Evolutionary conservation across 2,329 filamentous ascomycete species (phyloP), one percentile per base, ranked within the genome.

Genomic region (Hypomyces rosellus): DNA sequence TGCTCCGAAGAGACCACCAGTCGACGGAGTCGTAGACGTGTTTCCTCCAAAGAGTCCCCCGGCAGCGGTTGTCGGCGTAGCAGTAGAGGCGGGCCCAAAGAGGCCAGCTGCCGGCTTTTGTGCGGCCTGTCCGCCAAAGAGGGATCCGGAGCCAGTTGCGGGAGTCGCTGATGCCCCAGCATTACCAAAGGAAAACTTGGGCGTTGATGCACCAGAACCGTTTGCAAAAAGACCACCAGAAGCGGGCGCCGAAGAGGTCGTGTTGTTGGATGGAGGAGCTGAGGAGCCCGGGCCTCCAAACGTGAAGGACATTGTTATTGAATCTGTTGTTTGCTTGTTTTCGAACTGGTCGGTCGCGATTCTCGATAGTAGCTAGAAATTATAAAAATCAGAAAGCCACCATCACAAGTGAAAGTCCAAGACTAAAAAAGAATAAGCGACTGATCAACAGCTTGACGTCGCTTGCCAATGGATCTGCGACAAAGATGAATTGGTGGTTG

Each of bases 181-280:
- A 16, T 55, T 59, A 34, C 68, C 69, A 53, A 78, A 78, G 9
- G 69, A 68, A 59, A 77, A 75, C 8, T 56, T 52, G 20, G 72
- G 58, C 20, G 66, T 55, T 38, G 62, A 60, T 33, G 57, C 55
- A 36, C 61, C 44, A 9, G 55, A 48, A 33, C 57, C 61, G 50
- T 55, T 54, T 41, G 72, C 72, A 58, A 78, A 77, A 8, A 76
- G 57, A 16, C 64, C 59, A 13, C 68, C 67, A 5, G 67, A 59
- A 45, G 74, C 68, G 16, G 69, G 70, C 50, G 71, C 69, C 59
- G 69, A 63, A 18, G 61, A 65, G 9, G 64, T 65, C 7, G 64
- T 53, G 50, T 60, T 68, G 54, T 60, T 60, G 46, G 61, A 55
- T 15, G 64, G 55, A 45, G 62, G 65, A 57, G 61, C 55, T 54